phyloP scores from a whole-genome alignment of 768 basidiomycete genomes.

The Calocera cornea region DNA sequence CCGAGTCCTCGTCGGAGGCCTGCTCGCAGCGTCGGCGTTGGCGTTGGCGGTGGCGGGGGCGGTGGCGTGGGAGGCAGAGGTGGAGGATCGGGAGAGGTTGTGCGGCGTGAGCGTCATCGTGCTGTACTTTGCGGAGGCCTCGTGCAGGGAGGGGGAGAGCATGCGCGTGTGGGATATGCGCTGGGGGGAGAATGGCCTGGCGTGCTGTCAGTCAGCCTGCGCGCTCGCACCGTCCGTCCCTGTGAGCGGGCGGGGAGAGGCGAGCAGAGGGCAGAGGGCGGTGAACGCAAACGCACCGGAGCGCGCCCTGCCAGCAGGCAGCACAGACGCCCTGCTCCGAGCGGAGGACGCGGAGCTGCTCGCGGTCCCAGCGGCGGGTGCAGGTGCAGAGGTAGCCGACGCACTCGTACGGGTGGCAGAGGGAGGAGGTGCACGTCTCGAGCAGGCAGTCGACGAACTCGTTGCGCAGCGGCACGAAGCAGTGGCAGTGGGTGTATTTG shows the following conservation, averaged over 20 bases:
- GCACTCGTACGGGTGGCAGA: background rate
- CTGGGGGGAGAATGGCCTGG: background rate
- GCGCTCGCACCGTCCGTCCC: too few species aligned
- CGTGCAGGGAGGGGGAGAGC: background rate
- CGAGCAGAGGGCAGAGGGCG: background rate
- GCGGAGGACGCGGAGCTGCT: background rate
- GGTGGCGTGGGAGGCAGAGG: background rate
- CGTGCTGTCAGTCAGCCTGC: background rate
- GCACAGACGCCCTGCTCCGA: background rate
- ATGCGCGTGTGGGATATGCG: background rate
- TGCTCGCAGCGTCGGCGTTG: too few species aligned
- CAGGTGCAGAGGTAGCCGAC: background rate
- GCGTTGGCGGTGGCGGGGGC: background rate
- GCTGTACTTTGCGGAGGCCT: background rate
- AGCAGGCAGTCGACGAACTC: constrained; percentile 1
- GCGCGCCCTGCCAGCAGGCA: background rate
- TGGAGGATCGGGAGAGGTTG: background rate
- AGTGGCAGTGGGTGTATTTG: background rate
- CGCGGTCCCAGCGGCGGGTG: background rate
- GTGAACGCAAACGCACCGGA: background rate
- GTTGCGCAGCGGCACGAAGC: background rate
- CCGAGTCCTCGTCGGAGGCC: too few species aligned
- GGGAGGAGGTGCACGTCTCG: background rate
- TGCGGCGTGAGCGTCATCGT: background rate
- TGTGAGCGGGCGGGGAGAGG: too few species aligned